Conservation (phyloP, 371 early-diverging fungal species). For the Homolaphlyctis polyrhiza region DNA sequence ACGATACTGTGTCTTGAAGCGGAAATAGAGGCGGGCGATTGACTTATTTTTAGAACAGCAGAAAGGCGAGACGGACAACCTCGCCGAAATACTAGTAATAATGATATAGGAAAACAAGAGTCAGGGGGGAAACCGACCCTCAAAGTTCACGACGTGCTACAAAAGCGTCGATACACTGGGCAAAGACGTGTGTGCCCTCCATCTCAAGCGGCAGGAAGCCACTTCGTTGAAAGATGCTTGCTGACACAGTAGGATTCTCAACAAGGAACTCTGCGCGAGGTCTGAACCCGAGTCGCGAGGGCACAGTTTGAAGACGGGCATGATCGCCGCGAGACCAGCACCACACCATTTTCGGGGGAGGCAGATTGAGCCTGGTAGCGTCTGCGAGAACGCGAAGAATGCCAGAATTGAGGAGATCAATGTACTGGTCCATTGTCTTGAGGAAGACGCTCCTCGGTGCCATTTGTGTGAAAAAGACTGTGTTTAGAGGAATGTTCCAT, state of each 20-base stretch:
- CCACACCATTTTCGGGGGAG: slow-evolving; percentile 26
- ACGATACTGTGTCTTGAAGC: too few relatives aligned
- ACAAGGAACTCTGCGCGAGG: slow-evolving; percentile 20
- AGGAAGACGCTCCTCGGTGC: slow-evolving; percentile 27
- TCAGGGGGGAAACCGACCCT: background rate
- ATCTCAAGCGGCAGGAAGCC: slow-evolving; percentile 22
- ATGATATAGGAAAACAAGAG: background rate
- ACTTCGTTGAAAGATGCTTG: slow-evolving; percentile 14
- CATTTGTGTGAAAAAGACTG: slow-evolving; percentile 29
- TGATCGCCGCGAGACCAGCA: slow-evolving; percentile 29
- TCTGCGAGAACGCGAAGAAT: slow-evolving; percentile 26
- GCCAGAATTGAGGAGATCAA: slow-evolving; percentile 22
- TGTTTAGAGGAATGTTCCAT: slow-evolving; percentile 18
- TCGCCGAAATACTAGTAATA: too few relatives aligned
- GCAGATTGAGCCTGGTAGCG: slow-evolving; percentile 9
- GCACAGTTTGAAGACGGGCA: slow-evolving; percentile 20
- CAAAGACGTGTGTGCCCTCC: slow-evolving; percentile 14
- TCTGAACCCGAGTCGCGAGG: slow-evolving; percentile 25
- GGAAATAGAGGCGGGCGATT: too few relatives aligned
- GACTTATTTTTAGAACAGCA: too few relatives aligned
- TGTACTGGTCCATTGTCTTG: slow-evolving; percentile 28
- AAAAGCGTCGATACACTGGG: background rate
- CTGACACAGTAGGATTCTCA: slow-evolving; percentile 19
- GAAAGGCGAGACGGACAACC: background rate
- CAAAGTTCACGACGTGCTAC: background rate